Evolutionary conservation across 306 rosid species (phyloP).

Genomic region (Trichosanthes truncata): DNA sequence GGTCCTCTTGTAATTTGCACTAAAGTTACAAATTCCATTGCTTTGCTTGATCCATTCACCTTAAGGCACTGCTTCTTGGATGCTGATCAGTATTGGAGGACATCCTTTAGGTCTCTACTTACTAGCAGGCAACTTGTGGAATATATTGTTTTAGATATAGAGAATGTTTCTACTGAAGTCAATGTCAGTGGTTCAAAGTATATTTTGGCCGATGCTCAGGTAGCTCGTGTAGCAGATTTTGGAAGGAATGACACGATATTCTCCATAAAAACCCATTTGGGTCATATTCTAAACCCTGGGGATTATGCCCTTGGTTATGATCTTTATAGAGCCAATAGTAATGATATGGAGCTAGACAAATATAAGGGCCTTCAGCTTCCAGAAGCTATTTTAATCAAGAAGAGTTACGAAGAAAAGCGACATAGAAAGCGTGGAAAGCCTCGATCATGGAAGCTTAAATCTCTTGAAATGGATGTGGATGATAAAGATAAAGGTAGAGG

Average conservation of each 20-base stretch:
- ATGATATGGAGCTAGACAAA: constrained; percentile 50
- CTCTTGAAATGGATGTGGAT: constrained; percentile 57
- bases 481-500: constrained; percentile 27
- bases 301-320: constrained; percentile 82
- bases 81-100: constrained; percentile 69
- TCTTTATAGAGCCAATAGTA: constrained; percentile 34
- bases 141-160: constrained; percentile 53
- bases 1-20: constrained; percentile 77
- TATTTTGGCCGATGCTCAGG: constrained; percentile 54
- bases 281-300: constrained; percentile 53
- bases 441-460: constrained; percentile 45
- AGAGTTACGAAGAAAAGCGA: constrained; percentile 61
- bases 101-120: constrained; percentile 47
- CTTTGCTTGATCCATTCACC: constrained; percentile 63
- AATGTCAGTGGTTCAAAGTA: constrained; percentile 47
- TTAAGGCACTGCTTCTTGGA: constrained; percentile 49
- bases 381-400: constrained; percentile 55
- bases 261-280: constrained; percentile 62
- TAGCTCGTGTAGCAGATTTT: constrained; percentile 60
- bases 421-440: constrained; percentile 43
- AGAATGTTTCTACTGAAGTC: constrained; percentile 34
- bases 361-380: constrained; percentile 48
- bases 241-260: constrained; percentile 66
- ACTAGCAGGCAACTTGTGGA: constrained; percentile 60
- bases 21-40: constrained; percentile 49